phyloP scores from a whole-genome alignment of 2,329 filamentous ascomycete species.

The Pleurostoma richardsiae region DNA sequence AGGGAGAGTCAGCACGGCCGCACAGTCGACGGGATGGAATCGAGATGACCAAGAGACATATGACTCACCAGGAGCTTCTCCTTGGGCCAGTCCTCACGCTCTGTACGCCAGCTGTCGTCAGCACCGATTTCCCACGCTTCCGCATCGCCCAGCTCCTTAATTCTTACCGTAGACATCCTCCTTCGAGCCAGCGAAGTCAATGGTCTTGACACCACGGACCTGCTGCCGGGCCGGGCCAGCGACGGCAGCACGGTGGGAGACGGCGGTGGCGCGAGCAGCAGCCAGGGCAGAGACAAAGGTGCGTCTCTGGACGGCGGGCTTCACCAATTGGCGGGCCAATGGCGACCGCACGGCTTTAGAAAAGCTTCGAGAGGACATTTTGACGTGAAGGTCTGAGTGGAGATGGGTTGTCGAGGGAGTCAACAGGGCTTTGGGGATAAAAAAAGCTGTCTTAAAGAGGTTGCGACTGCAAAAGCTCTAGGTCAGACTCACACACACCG shows the following conservation, averaged over 20 bases:
- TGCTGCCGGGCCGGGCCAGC: conserved; percentile 50
- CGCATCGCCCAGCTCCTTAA: too few species aligned
- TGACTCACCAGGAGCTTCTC: conserved; percentile 90
- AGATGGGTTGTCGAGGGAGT: conserved; percentile 12
- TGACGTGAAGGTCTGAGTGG: conserved; percentile 30
- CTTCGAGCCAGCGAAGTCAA: conserved; percentile 95
- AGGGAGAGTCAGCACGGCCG: conserved; percentile 3
- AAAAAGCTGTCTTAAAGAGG: too few species aligned
- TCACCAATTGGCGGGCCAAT: conserved; percentile 58
- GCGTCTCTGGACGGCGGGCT: conserved; percentile 56
- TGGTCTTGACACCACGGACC: conserved; percentile 90
- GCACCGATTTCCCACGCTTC: neutral
- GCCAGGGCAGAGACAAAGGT: conserved; percentile 57
- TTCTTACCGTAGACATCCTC: conserved; percentile 86
- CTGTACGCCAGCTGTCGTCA: conserved; percentile 37
- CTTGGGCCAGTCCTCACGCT: conserved; percentile 96
- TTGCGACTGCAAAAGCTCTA: too few species aligned
- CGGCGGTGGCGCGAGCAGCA: conserved; percentile 48
- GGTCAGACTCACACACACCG: too few species aligned
- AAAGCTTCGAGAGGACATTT: conserved; percentile 76
- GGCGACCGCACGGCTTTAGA: conserved; percentile 61
- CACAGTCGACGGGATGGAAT: neutral
- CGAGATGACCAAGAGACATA: conserved; percentile 2
- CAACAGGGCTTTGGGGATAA: too few species aligned
- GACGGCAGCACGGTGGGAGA: conserved; percentile 40